Evolutionary conservation across 208 protist genomes (phyloP), one percentile per base, ranked within the genome.

Genomic region (Trypanosoma caninum): DNA sequence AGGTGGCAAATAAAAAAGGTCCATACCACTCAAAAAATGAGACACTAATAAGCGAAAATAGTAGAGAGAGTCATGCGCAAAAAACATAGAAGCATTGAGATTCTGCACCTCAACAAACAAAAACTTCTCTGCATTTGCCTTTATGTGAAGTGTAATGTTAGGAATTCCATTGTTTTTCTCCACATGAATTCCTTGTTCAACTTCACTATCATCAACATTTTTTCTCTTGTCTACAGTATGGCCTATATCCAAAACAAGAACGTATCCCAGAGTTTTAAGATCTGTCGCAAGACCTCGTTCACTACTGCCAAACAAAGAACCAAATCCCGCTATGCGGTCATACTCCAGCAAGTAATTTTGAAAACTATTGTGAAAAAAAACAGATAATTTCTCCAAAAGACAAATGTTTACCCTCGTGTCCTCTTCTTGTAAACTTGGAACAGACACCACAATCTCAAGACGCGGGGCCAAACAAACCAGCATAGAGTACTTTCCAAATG

Each of bases 31-130:
- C 6, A 64, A 56, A 51, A 74, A 80, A 25, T 68, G 50, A 35
- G 62, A 66, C 2, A 71, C 42, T 5, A 80, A 25, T 3, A 73
- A 74, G 28, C 59, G 56, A 2, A 82, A 67, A 13, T 72, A 72
- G 35, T 74, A 64, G 11, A 84, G 67, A 1, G 81, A 68, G 40
- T 87, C 81, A 45, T 78, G 70, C 0, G 81, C 81, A 61, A 79
- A 74, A 42, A 80, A 84, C 35, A 71, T 70, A 27, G 69, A 72
- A 8, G 72, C 64, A 59, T 77, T 66, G 7, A 87, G 20, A 11
- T 77, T 65, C 23, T 71, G 65, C 55, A 84, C 62, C 28, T 69
- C 65, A 48, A 84, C 57, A 54, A 68, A 72, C 23, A 82, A 23
- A n/a, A 50, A 52, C 22, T 65, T 67, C 33, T 62, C 61, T 16